Evolutionary conservation across 1,284 basidiomycete species (phyloP).

Genomic region (Cystobasidium sp.): DNA sequence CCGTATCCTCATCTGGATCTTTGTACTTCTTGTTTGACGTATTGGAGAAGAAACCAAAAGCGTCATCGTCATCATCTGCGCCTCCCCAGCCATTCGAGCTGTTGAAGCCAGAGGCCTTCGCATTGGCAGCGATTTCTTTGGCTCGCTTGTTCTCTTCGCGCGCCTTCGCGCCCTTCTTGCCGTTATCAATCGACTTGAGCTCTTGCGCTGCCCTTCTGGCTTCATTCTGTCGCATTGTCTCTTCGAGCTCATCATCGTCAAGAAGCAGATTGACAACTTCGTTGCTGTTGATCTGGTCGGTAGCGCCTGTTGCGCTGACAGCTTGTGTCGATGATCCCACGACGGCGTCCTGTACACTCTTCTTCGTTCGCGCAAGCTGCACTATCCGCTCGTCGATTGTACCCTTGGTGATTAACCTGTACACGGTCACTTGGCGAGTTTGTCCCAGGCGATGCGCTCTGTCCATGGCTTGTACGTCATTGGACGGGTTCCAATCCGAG

Average conservation of each 20-base stretch:
- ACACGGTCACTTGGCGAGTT: conserved; percentile 98
- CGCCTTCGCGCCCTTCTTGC: conserved; percentile 36
- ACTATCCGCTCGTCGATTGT: conserved; percentile 99
- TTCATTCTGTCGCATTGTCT: conserved; percentile 46
- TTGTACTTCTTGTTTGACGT: conserved; percentile 19
- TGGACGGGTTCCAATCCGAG: conserved; percentile 99
- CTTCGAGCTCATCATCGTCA: conserved; percentile 75
- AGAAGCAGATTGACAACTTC: conserved; percentile 95
- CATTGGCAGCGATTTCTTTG: conserved; percentile 32
- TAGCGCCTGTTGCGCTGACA: conserved; percentile 51
- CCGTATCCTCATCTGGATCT: conserved; percentile 36
- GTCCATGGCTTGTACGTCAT: conserved; percentile 99
- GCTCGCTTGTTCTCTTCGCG: conserved; percentile 33
- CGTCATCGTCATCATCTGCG: conserved; percentile 41
- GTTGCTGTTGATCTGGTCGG: conserved; percentile 81
- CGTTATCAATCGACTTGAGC: conserved; percentile 31
- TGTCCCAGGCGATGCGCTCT: conserved; percentile 98
- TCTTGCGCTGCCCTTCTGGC: conserved; percentile 26
- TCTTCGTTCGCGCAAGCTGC: conserved; percentile 72
- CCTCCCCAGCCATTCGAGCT: conserved; percentile 29
- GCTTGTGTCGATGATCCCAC: conserved; percentile 78
- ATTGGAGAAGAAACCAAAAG: conserved; percentile 42
- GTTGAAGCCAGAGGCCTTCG: conserved; percentile 24
- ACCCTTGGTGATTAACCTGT: conserved; percentile 92
- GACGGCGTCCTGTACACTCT: conserved; percentile 90